A percentile compares a stretch with the other conserved stretches of the same genome.
Conservation (phyloP, 2,329 filamentous ascomycete species). For the Shiraia sp. region DNA sequence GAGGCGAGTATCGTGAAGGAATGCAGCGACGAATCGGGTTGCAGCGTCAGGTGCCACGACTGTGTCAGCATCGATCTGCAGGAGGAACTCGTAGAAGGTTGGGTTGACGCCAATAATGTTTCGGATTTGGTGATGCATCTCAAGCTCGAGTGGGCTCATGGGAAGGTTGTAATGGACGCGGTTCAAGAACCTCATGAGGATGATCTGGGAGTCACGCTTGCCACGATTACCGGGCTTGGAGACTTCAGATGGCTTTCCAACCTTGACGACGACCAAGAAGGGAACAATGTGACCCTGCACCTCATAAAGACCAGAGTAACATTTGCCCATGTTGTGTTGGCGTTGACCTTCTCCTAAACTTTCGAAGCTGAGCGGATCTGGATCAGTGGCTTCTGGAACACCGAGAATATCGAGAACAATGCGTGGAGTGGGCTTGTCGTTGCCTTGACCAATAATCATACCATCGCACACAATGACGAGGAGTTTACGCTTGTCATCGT, state of each 20-base stretch:
- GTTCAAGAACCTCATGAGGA: constrained; percentile 98
- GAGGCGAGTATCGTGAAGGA: constrained; percentile 89
- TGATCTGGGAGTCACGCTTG: constrained; percentile 98
- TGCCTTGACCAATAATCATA: constrained; percentile 99
- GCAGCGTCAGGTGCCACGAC: constrained; percentile 87
- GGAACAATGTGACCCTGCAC: constrained; percentile 98
- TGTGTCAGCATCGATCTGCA: constrained; percentile 97
- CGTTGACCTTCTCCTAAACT: constrained; percentile 93
- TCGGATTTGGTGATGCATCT: constrained; percentile 98
- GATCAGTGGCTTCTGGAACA: constrained; percentile 90
- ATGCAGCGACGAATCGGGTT: constrained; percentile 88
- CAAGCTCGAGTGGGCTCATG: constrained; percentile 95
- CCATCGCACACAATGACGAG: constrained; percentile 92
- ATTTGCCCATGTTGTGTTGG: constrained; percentile 99
- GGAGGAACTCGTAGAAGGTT: constrained; percentile 94
- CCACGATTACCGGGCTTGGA: constrained; percentile 85
- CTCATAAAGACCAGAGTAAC: constrained; percentile 97
- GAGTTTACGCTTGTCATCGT: constrained; percentile 97
- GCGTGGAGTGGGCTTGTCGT: constrained; percentile 90
- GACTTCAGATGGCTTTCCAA: constrained; percentile 82
- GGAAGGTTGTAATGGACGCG: constrained; percentile 95
- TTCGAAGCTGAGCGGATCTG: constrained; percentile 95
- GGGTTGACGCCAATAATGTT: constrained; percentile 99
- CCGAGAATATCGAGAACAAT: constrained; percentile 97
- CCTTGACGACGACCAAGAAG: constrained; percentile 94